Evolutionary conservation across 169 alveolate species (phyloP).

Genomic region (Cryptosporidium baileyi): DNA sequence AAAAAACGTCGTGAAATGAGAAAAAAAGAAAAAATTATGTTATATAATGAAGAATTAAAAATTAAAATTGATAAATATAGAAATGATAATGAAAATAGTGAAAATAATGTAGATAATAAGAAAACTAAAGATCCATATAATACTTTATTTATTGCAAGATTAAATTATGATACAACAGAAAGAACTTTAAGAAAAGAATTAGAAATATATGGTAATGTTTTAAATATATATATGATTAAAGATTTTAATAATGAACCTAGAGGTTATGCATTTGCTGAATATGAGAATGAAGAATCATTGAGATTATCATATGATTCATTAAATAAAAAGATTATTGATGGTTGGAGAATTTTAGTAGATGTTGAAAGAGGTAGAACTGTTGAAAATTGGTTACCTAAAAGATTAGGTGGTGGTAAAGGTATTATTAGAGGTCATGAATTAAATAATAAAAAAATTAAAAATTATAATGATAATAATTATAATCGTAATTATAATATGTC

Average conservation of each 20-base stretch:
- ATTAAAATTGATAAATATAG: not conserved
- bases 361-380: slow-evolving; percentile 86
- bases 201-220: slow-evolving; percentile 82
- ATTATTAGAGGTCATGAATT: slow-evolving; percentile 42
- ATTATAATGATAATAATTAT: not conserved
- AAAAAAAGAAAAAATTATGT: not conserved
- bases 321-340: slow-evolving; percentile 82
- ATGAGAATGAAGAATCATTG: slow-evolving; percentile 77
- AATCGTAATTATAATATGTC: not conserved
- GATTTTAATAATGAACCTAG: slow-evolving; percentile 81
- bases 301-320: slow-evolving; percentile 78
- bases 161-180: slow-evolving; percentile 81
- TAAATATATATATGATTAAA: slow-evolving; percentile 75
- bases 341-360: slow-evolving; percentile 82
- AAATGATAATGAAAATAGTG: not conserved
- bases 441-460: slow-evolving; percentile 2
- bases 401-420: slow-evolving; percentile 88
- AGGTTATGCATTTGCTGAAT: slow-evolving; percentile 88
- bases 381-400: slow-evolving; percentile 82
- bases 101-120: too few relatives aligned
- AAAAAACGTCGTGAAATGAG: not conserved
- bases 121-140: slow-evolving; percentile 79
- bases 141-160: slow-evolving; percentile 82
- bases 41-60: not conserved
- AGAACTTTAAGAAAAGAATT: slow-evolving; percentile 78